Evolutionary conservation across 176 grass and related monocot genomes (phyloP).

Genomic region (Cymbopogon citratus): DNA sequence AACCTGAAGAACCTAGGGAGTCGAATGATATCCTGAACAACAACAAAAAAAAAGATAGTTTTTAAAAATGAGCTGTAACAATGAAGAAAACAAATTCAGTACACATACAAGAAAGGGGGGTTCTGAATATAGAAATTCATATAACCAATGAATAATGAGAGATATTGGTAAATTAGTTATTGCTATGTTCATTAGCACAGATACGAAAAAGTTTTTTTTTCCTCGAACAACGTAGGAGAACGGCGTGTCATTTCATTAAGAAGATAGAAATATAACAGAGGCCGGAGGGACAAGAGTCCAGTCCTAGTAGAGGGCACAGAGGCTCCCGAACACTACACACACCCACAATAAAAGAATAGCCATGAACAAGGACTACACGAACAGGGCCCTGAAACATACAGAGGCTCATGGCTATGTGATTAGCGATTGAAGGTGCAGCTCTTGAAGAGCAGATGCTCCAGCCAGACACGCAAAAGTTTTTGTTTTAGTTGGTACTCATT

Average conservation of each 20-base stretch:
- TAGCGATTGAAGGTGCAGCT: not conserved
- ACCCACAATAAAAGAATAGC: not conserved
- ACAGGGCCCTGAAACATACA: not conserved
- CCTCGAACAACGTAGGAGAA: not conserved
- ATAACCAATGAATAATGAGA: not conserved
- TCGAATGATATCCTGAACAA: conserved; percentile 81
- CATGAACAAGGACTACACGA: not conserved
- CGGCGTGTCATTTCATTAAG: not conserved
- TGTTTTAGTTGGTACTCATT: not conserved
- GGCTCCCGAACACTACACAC: not conserved
- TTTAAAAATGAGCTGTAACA: too few species aligned
- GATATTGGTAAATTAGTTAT: not conserved
- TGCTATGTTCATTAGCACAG: not conserved
- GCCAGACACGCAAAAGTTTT: not conserved
- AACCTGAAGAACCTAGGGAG: conserved; percentile 88
- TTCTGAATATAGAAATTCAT: not conserved
- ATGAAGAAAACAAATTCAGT: not conserved
- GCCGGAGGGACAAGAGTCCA: not conserved
- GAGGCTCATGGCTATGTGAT: not conserved
- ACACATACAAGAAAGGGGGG: not conserved
- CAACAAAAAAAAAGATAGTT: conserved; percentile 7
- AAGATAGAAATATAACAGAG: not conserved
- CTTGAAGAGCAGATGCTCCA: not conserved
- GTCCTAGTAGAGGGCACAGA: not conserved
- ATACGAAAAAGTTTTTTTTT: not conserved